Base-by-base conservation (phyloP, 192 early-diverging fungal genomes). In the Backusella luteola region DNA sequence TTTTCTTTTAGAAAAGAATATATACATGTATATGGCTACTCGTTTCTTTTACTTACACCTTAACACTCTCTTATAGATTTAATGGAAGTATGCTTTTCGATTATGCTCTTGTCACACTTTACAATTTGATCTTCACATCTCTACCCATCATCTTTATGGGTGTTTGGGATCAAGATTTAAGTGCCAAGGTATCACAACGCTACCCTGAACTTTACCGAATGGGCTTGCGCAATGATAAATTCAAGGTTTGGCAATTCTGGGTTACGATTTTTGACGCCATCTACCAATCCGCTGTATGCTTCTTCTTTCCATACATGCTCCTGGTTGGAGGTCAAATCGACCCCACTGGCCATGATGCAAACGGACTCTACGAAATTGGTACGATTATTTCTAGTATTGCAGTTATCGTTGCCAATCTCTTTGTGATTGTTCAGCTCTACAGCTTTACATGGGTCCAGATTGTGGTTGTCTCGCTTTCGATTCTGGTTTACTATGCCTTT, bases 111-210 rank as follows among this genome's bases (percentile, higher is more conserved):
- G 90, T 97, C 66, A 87, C 92, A n/a, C 86, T 96, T 71, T 96
- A 94, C 86, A 96, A 98, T 79, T 81, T 95, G 78, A 71, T 93
- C 0, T 95, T 97, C 75, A 96, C 97, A 19, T 90, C 91, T n/a
- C 80, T 96, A 52, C 96, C 97, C 0, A 89, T 94, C 32, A 89
- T 91, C 74, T 87, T 87, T 19, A 77, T 89, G 41, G 90, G 83
- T 53, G 88, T 93, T 1, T 94, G 95, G 81, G 95, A 98, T 83
- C 92, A 93, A 84, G 96, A 97, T 79, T 80, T 97, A 21, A 84
- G 86, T 23, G 89, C 90, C 0, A 81, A 90, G 34, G 86, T 87
- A 6, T 90, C 90, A 19, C 84, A 94, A 38, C 83, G 88, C 4
- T 87, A 91, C 70, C 96, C 97, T 21, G 91, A 91, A 71, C 87